These are phyloP conservation scores for Parastagonospora avenae DNA, from an alignment of 2,329 filamentous ascomycete species.

Conservation along the genomic window DNA sequence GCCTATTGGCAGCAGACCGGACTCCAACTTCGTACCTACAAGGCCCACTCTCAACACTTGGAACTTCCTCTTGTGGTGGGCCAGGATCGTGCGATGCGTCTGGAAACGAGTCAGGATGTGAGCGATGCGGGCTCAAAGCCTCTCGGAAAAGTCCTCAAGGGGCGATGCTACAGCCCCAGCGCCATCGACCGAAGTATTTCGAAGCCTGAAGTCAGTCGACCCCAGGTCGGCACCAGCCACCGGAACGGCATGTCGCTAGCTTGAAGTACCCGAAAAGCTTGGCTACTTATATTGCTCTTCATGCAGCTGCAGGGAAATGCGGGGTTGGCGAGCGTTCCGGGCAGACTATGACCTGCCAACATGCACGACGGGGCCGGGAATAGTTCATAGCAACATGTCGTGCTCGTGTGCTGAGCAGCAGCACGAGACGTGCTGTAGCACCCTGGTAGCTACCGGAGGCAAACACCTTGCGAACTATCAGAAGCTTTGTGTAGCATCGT, in stretches of 20 bases:
- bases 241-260: conserved; percentile 28
- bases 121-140: too few species aligned
- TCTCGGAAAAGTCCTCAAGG: too few species aligned
- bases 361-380: conserved; percentile 18
- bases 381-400: conserved; percentile 22
- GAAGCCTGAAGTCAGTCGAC: conserved; percentile 3
- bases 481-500: conserved; percentile 7
- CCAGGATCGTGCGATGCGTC: too few species aligned
- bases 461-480: conserved; percentile 10
- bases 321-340: conserved; percentile 38
- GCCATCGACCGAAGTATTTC: neutral
- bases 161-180: too few species aligned
- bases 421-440: conserved; percentile 22
- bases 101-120: too few species aligned
- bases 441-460: conserved; percentile 11
- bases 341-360: conserved; percentile 18
- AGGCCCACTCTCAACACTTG: too few species aligned
- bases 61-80: too few species aligned
- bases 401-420: conserved; percentile 27
- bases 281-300: conserved; percentile 31
- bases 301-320: conserved; percentile 40
- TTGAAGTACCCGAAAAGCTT: conserved; percentile 33
- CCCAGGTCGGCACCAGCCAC: conserved; percentile 17
- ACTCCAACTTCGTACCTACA: too few species aligned
- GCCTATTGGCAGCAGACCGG: too few species aligned